Evolutionary conservation across 1,139 yeast genomes (phyloP).

Genomic region (Suhomyces chickasaworum): DNA sequence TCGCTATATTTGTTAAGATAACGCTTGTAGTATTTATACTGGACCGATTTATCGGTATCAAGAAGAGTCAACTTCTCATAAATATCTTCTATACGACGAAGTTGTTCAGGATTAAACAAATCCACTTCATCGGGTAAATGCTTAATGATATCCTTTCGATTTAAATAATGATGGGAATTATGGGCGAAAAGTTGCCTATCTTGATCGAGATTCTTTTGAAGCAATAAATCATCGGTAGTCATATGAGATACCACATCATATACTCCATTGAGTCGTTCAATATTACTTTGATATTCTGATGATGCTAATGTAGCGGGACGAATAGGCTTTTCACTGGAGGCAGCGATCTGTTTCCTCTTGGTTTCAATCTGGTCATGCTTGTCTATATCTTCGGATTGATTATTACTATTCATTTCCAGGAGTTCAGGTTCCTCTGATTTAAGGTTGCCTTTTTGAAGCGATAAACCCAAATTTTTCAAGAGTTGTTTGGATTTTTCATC

Average conservation of each 20-base stretch:
- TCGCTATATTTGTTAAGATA: conserved; percentile 37
- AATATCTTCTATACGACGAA: conserved; percentile 34
- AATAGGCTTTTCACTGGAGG: background rate
- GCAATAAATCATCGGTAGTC: conserved; percentile 41
- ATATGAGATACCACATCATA: conserved; percentile 41
- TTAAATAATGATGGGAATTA: conserved; percentile 39
- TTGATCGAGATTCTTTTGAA: conserved; percentile 42
- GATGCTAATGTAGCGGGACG: background rate
- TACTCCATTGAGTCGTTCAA: conserved; percentile 14
- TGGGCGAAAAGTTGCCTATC: conserved; percentile 39
- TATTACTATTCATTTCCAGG: background rate
- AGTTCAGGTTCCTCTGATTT: conserved; percentile 16
- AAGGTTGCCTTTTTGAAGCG: conserved; percentile 34
- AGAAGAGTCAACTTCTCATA: conserved; percentile 36
- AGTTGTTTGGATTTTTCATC: conserved; percentile 33
- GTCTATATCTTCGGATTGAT: conserved; percentile 1
- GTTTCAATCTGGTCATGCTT: conserved; percentile 8
- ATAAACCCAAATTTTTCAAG: conserved; percentile 31
- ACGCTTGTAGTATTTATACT: conserved; percentile 40
- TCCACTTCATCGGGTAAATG: conserved; percentile 44
- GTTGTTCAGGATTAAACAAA: conserved; percentile 26
- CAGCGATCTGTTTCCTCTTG: conserved; percentile 4
- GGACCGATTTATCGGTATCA: conserved; percentile 44
- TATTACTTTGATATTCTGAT: conserved; percentile 12
- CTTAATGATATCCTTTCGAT: conserved; percentile 37